A percentile compares a stretch with the other conserved stretches of the same genome.
Conservation (phyloP, 1,139 yeast species). For the Suhomyces yuchorum region DNA sequence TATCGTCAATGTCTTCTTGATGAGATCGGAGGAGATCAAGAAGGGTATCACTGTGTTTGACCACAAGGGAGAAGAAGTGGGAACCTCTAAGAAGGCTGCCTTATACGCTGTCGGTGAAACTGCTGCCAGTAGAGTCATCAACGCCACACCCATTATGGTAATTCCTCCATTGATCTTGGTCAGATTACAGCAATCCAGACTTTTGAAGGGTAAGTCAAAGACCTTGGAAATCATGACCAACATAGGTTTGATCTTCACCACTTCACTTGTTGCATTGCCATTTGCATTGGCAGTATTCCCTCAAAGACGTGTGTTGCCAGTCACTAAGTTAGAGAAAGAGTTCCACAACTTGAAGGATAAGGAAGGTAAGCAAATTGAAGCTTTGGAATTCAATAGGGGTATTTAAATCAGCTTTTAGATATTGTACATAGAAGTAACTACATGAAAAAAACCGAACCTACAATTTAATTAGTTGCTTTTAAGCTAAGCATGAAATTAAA, state of each 20-base stretch:
- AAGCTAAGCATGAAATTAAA: neutral
- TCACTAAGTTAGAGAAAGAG: slow-evolving; percentile 60
- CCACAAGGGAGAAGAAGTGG: slow-evolving; percentile 66
- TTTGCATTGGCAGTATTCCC: slow-evolving; percentile 96
- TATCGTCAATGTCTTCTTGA: slow-evolving; percentile 85
- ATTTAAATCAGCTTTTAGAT: slow-evolving; percentile 42
- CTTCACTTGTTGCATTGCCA: slow-evolving; percentile 86
- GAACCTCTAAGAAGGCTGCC: slow-evolving; percentile 85
- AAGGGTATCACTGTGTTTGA: slow-evolving; percentile 80
- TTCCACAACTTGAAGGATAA: slow-evolving; percentile 63
- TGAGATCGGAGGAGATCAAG: slow-evolving; percentile 92
- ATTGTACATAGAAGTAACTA: neutral
- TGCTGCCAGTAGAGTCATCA: slow-evolving; percentile 90
- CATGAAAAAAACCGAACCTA: neutral
- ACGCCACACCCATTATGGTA: slow-evolving; percentile 97
- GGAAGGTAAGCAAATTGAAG: slow-evolving; percentile 58
- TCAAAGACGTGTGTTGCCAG: slow-evolving; percentile 68
- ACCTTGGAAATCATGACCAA: slow-evolving; percentile 69
- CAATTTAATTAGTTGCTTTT: neutral
- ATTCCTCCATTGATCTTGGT: slow-evolving; percentile 86
- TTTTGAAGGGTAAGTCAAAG: slow-evolving; percentile 67
- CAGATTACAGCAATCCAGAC: slow-evolving; percentile 63
- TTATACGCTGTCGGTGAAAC: slow-evolving; percentile 93
- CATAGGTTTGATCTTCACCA: slow-evolving; percentile 79
- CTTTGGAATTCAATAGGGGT: slow-evolving; percentile 90